Evolutionary conservation across 495 filamentous ascomycete genomes (phyloP), one percentile per base, ranked within the genome.

Genomic region (Trichocladium uniseriatum): DNA sequence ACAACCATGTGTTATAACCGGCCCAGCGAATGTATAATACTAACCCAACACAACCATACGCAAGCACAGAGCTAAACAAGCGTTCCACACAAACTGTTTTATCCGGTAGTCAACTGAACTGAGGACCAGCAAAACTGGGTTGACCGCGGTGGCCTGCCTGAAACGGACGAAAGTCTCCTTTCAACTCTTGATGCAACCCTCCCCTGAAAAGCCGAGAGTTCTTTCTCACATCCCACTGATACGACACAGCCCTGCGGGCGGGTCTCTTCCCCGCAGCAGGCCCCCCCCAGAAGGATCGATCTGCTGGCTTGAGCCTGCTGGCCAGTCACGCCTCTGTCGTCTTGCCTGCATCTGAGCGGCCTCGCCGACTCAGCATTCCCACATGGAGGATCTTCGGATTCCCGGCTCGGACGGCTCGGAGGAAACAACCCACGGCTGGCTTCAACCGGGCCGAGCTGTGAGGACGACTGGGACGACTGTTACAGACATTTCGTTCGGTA

Each of bases 21-120:
- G 46, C 32, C 39, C 40, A 52, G 42, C 45, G 28, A 8, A 54
- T 37, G 43, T 50, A 60, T 57, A 56, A 52, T 34, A 50, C 29
- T 43, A 43, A 51, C 22, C 45, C 43, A 49, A 31, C 9, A 27
- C 43, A 29, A 20, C 43, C 43, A 48, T 37, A 48, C 16, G 34
- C 36, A 15, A 36, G 43, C 16, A 11, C 15, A 21, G 37, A 27
- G 14, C 24, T n/a, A 34, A 18, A 49, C 22, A n/a, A n/a, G n/a
- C n/a, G n/a, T n/a, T n/a, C n/a, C n/a, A n/a, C n/a, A n/a, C n/a
- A n/a, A n/a, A n/a, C n/a, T n/a, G n/a, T n/a, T n/a, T n/a, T n/a
- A n/a, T n/a, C n/a, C n/a, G n/a, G n/a, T n/a, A n/a, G n/a, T n/a
- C n/a, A n/a, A n/a, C n/a, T n/a, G n/a, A n/a, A n/a, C n/a, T n/a